Base-by-base conservation (phyloP, 257 asterid species). In the Nicotiana paniculata region DNA sequence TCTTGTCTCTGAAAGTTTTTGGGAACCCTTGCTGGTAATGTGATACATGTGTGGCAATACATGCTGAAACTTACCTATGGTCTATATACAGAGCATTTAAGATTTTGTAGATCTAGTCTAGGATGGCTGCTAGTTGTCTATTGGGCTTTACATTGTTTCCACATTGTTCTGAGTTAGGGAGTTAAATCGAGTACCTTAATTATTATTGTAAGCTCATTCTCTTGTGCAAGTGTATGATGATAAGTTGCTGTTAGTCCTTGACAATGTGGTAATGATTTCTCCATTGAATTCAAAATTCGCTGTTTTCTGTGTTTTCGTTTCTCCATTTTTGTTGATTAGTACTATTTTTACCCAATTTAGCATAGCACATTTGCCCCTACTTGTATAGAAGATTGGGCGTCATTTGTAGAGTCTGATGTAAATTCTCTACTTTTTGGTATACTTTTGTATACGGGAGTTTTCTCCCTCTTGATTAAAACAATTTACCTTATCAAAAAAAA, bases 231-330 rank as follows among this genome's bases (percentile, higher is more conserved):
- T 48, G 24, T 48, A 7, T 74, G 79, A 24, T 37, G 1, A 48
- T 74, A 74, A 24, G 24, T 74, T 74, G 37, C 62, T 74, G 62
- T 74, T 74, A 74, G 62, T 74, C 43, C 24, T 74, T 17, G 51
- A 26, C 43, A 24, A 15, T 26, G 15, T 74, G 79, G 43, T 74
- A 3, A 74, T 48, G 21, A 74, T 55, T 74, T 74, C 43, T 74
- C 62, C 62, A 48, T 15, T 28, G 21, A 39, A 63, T 75, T 61
- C 82, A 13, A 84, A 30, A 77, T 81, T 46, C 43, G 51, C 83
- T 81, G 51, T 13, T 74, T 74, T 48, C 26, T 48, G 78, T 28
- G 35, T 13, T 72, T 72, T 72, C 59, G 21, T 74, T 43, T 24
- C 62, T 74, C 62, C 16, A 74, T 48, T 13, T 67, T 62, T 51